Evolutionary conservation across 2,329 filamentous ascomycete species (phyloP), one percentile per base, ranked within the genome.

Genomic region (Aspergillus pseudotamarii): DNA sequence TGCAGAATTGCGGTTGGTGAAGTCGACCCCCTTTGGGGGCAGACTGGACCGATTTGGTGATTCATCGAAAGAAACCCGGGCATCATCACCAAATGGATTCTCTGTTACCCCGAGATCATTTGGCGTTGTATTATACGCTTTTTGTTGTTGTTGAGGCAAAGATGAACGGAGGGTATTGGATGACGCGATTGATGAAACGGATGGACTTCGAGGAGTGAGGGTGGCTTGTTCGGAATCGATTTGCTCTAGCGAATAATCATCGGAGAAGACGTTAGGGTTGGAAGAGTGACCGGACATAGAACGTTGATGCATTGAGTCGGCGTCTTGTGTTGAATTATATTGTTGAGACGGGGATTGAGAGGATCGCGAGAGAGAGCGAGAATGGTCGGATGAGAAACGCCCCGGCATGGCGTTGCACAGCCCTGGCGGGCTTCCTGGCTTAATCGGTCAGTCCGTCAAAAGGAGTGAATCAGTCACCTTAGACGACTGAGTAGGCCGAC

Each of bases 231-330:
- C 72, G 60, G 72, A 61, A 62, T 81, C 74, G 56, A 80, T 71
- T 14, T 77, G 73, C 65, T 82, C 79, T 67, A 83, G 68, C 10
- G 80, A 81, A 68, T 80, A 82, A 48, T 82, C 80, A 68, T 83
- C 81, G 64, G 81, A 81, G 70, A 83, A 83, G 43, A 83, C 76
- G 69, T 83, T 79, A 54, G 78, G 75, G 65, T 80, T 78, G 48
- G 75, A 73, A 38, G 69, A 73, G 65, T 69, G 73, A 73, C 68
- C 66, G 61, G 74, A 72, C 48, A 59, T 64, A 19, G 75, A 75
- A 19, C 69, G 69, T 57, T 69, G 71, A 71, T 69, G 66, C 65
- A 73, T 73, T 65, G 72, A 67, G 45, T 76, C 74, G 57, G 64
- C 61, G 50, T 70, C 63, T 46, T 70, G 68, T 21, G 69, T 60